Base-by-base conservation (phyloP, 2,329 filamentous ascomycete species). In the Cryphonectria carpinicola region DNA sequence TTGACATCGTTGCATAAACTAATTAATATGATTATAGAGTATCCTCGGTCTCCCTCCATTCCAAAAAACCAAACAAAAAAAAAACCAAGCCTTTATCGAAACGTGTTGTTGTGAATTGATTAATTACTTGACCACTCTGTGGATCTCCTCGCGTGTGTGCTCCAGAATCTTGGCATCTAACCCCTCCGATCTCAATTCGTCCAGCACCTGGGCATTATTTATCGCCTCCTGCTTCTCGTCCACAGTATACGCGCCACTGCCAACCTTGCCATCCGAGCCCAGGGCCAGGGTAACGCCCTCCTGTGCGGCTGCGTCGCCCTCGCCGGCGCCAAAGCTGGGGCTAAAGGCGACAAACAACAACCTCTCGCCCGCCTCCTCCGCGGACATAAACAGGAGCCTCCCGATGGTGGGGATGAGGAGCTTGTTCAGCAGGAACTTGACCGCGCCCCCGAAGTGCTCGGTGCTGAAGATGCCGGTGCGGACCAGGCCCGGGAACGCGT, bases 401-500 rank as follows among this genome's bases (percentile, higher is more conserved):
- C 28, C 28, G 56, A 61, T 19, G 14, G 56, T 32, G 22, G 28
- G 28, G n/a, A 37, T 10, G 19, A 61, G 8, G 14, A 35, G 19
- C 56, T 5, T 32, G 28, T 35, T 35, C 56, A 37, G 3, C 2
- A 61, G 1, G 35, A 32, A 32, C 32, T 32, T 61, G 56, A 35
- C 0, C 5, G 14, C 28, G 11, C 28, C 19, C 10, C 67, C 61
- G 13, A 68, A 28, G 19, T 68, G 43, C 41, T 68, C 66, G 28
- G 39, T 62, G 43, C 32, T 46, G 3, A 68, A 28, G 10, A 68
- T 39, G n/a, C 49, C 49, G 5, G 60, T 68, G 25, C 58, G 58
- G 10, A 81, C 78, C 10, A 77, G 70, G 4, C 78, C 78, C 1
- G 80, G 79, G 65, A 73, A 80, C 35, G 75, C 75, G 70, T 81